A percentile compares a stretch with the other conserved stretches of the same genome.
These are phyloP conservation scores for Pecoramyces ruminantium DNA, from an alignment of 192 early-diverging fungal genomes.

Conservation along the genomic window DNA sequence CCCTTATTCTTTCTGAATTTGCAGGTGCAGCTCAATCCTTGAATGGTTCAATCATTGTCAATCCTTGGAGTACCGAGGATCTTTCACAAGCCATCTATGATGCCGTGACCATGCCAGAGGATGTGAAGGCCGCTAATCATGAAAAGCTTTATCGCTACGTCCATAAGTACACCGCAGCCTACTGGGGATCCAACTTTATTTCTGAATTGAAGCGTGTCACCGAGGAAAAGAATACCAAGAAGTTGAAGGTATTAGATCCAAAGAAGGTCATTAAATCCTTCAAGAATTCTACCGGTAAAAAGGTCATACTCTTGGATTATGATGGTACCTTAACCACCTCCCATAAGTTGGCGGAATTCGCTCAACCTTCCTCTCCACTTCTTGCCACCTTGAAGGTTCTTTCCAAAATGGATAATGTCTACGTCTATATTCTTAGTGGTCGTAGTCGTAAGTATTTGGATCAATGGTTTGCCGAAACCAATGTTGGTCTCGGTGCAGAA, in stretches of 20 bases:
- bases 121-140: conserved; percentile 62
- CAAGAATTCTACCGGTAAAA: conserved; percentile 37
- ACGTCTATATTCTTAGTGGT: conserved; percentile 91
- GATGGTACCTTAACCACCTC: conserved; percentile 85
- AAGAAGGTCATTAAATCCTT: conserved; percentile 33
- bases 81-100: conserved; percentile 72
- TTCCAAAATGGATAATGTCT: conserved; percentile 58
- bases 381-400: conserved; percentile 54
- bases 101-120: conserved; percentile 83
- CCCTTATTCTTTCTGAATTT: conserved; percentile 92
- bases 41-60: conserved; percentile 93
- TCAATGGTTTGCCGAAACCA: conserved; percentile 71
- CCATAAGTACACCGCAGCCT: conserved; percentile 88
- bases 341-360: conserved; percentile 82
- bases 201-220: conserved; percentile 24
- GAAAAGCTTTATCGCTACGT: conserved; percentile 89
- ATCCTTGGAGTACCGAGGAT: conserved; percentile 98
- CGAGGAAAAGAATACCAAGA: conserved; percentile 44
- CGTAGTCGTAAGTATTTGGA: conserved; percentile 78
- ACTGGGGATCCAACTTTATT: conserved; percentile 93
- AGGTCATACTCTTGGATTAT: conserved; percentile 86
- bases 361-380: conserved; percentile 61
- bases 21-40: conserved; percentile 96
- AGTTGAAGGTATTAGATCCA: conserved; percentile 19
- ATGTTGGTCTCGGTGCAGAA: conserved; percentile 87